A percentile compares a stretch with the other conserved stretches of the same genome.
Evolutionary conservation across 2,329 filamentous ascomycete species (phyloP).

Genomic region (Venturia pyrina): DNA sequence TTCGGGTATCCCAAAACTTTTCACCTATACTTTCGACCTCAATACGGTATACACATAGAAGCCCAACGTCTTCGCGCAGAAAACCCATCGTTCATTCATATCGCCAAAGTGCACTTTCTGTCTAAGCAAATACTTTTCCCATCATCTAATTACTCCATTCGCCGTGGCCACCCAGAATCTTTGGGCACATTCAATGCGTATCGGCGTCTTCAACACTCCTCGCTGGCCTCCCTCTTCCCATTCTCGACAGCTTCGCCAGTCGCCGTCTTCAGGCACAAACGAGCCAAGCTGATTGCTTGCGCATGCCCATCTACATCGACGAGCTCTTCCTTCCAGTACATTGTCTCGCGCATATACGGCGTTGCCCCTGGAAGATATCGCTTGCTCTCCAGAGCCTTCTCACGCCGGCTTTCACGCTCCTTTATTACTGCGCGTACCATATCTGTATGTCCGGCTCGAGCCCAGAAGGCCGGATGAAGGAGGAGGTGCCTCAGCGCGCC

Average conservation of each 20-base stretch:
- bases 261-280: not conserved
- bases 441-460: slow-evolving; percentile 17
- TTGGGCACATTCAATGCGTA: not conserved
- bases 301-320: not conserved
- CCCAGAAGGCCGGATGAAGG: slow-evolving; percentile 48
- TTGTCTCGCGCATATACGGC: not conserved
- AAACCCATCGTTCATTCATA: not conserved
- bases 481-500: slow-evolving; percentile 54
- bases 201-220: not conserved
- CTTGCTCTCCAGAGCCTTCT: slow-evolving; percentile 20
- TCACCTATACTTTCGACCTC: not conserved
- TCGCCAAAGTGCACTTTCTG: not conserved
- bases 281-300: not conserved
- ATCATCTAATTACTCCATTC: not conserved
- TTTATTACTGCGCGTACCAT: slow-evolving; percentile 32
- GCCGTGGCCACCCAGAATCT: not conserved
- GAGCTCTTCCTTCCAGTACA: not conserved
- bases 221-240: not conserved
- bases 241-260: not conserved
- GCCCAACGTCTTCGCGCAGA: not conserved
- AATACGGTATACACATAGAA: not conserved
- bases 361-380: slow-evolving; percentile 11
- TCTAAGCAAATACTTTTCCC: not conserved
- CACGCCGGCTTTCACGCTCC: slow-evolving; percentile 33
- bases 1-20: not conserved